A percentile compares a stretch with the other conserved stretches of the same genome.
Conservation (phyloP, 768 basidiomycete species). For the Tephrocybe sp. region DNA sequence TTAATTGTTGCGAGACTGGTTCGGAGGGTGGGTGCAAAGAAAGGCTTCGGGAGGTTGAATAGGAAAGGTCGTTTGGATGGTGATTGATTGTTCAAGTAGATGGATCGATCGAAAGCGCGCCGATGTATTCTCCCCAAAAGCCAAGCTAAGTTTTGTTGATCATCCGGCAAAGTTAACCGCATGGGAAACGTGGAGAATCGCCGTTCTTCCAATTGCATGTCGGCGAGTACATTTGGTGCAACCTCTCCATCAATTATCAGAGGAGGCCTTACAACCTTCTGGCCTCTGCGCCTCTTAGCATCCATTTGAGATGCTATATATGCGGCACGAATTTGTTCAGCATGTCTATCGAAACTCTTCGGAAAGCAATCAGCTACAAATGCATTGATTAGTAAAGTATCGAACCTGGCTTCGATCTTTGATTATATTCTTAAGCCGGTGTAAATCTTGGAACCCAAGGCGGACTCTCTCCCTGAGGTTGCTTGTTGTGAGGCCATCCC, state of each 20-base stretch:
- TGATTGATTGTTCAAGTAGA: conserved; percentile 14
- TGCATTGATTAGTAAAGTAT: background rate
- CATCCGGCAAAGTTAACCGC: background rate
- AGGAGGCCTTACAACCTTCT: background rate
- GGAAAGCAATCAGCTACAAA: background rate
- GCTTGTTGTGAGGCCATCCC: conserved; percentile 13
- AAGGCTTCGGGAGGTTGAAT: conserved; percentile 16
- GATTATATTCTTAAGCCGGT: conserved; percentile 21
- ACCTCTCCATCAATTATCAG: background rate
- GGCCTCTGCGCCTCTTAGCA: no score
- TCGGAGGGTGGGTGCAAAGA: conserved; percentile 19
- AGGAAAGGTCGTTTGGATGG: conserved; percentile 7
- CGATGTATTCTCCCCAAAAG: conserved; percentile 10
- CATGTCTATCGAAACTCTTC: conserved; percentile 12
- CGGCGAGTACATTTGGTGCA: background rate
- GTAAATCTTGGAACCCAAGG: conserved; percentile 23
- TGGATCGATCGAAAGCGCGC: conserved; percentile 11
- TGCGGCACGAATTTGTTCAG: conserved; percentile 7
- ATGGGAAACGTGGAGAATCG: background rate
- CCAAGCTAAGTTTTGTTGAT: conserved; percentile 16
- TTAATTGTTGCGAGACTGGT: conserved; percentile 4
- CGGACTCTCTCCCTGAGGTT: conserved; percentile 15
- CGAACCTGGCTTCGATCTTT: conserved; percentile 13
- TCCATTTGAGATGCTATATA: background rate
- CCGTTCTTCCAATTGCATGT: background rate